Conservation (phyloP, 129 eudicot species). For the Tagetes patula region DNA sequence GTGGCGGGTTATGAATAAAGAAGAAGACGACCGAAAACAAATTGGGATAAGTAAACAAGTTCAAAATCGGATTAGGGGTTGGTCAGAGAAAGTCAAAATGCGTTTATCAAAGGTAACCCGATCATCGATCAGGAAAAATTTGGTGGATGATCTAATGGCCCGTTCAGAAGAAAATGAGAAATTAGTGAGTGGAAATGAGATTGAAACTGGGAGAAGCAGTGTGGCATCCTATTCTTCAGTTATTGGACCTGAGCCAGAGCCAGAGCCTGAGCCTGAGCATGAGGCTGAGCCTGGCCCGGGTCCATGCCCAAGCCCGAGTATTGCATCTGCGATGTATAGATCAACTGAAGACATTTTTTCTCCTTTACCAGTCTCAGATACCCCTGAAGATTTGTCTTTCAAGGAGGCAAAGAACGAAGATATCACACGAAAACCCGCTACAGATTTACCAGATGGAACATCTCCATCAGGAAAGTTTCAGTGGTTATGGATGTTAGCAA, state of each 20-base stretch:
- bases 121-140: slow-evolving; percentile 27
- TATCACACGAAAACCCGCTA: slow-evolving; percentile 19
- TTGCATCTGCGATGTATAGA: slow-evolving; percentile 10
- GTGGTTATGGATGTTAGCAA: slow-evolving; percentile 84
- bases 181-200: slow-evolving; percentile 38
- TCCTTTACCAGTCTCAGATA: slow-evolving; percentile 52
- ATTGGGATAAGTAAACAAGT: slow-evolving; percentile 32
- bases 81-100: slow-evolving; percentile 80
- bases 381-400: slow-evolving; percentile 30
- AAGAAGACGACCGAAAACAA: slow-evolving; percentile 49
- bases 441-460: slow-evolving; percentile 43
- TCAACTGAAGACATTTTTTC: slow-evolving; percentile 36
- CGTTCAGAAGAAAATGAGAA: slow-evolving; percentile 46
- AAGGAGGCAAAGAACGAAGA: slow-evolving; percentile 39
- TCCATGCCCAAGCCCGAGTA: slow-evolving; percentile 13
- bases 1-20: slow-evolving; percentile 78
- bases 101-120: slow-evolving; percentile 46
- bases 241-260: slow-evolving; percentile 35
- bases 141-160: slow-evolving; percentile 21
- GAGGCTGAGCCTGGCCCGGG: background rate
- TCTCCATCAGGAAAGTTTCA: slow-evolving; percentile 62
- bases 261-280: background rate
- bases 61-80: slow-evolving; percentile 48
- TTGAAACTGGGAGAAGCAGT: slow-evolving; percentile 53
- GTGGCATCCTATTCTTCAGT: slow-evolving; percentile 54